phyloP scores from a whole-genome alignment of 2,329 filamentous ascomycete species.

The Colletotrichum sp. region DNA sequence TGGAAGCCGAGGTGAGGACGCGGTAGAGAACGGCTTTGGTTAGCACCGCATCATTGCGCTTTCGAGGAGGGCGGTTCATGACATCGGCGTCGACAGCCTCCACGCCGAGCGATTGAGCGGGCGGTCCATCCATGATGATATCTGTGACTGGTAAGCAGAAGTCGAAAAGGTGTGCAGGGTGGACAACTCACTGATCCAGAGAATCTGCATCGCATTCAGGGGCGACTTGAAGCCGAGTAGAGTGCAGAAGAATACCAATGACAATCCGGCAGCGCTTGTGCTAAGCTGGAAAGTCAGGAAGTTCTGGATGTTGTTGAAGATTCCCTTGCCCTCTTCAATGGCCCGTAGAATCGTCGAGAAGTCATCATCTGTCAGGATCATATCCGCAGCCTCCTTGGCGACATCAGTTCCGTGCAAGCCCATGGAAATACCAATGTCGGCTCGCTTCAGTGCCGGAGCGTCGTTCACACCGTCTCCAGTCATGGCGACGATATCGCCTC shows the following conservation, averaged over 20 bases:
- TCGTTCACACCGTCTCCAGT: conserved; percentile 98
- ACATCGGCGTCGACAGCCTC: conserved; percentile 94
- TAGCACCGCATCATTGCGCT: conserved; percentile 88
- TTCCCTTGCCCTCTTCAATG: conserved; percentile 98
- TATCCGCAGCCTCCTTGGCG: conserved; percentile 93
- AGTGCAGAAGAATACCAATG: conserved; percentile 90
- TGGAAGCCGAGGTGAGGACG: conserved; percentile 82
- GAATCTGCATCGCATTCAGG: conserved; percentile 98
- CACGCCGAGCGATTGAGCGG: conserved; percentile 94
- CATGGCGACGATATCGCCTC: conserved; percentile 98
- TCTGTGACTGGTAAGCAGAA: conserved; percentile 58
- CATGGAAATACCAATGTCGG: conserved; percentile 98
- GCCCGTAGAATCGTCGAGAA: conserved; percentile 91
- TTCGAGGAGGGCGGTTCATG: conserved; percentile 86
- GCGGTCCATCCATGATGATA: conserved; percentile 99
- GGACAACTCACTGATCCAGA: conserved; percentile 92
- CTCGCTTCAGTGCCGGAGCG: conserved; percentile 93
- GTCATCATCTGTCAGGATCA: conserved; percentile 90
- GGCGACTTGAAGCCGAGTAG: conserved; percentile 93
- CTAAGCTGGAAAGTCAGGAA: conserved; percentile 98
- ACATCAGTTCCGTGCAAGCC: conserved; percentile 94
- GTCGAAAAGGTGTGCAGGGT: neutral
- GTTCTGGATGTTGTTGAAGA: conserved; percentile 99
- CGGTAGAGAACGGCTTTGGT: conserved; percentile 82
- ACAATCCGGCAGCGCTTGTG: conserved; percentile 92